Evolutionary conservation across 1,139 yeast genomes (phyloP), one percentile per base, ranked within the genome.

Genomic region (Maudiozyma humilis): DNA sequence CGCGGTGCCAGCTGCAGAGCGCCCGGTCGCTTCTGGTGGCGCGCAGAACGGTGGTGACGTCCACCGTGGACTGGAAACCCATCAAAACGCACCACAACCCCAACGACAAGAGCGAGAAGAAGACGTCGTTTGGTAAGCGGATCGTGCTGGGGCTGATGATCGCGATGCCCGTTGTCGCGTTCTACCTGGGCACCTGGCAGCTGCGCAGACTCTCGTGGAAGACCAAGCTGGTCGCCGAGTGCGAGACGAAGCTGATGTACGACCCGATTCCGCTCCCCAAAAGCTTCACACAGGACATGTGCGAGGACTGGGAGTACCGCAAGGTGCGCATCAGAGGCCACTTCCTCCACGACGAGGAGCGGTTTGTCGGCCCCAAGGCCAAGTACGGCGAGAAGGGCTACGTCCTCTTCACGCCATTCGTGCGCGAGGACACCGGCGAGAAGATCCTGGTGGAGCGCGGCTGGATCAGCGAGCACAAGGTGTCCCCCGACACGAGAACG

Each of bases 121-220:
- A 55, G 46, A 54, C 63, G 47, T 53, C 60, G 3, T 50, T 62
- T 13, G 68, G 78, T 25, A 68, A 81, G 47, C 66, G 66, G 36
- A 68, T 79, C 32, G 71, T 81, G 17, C 62, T 82, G 40, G 75
- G 78, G 0, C 63, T 82, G 23, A 70, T 83, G 74, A 65, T 86
- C 36, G 77, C 91, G 19, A 91, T 94, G 84, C 99, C 99, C 0
- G 72, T 88, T 0, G 72, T 88, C 1, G 77, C 95, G 8, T 86
- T 91, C 60, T 82, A 79, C 32, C 69, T 91, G 41, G 98, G 98
- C 2, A 78, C 93, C 46, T 91, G 98, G 99, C 99, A 91, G 66
- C 80, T 86, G 35, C 70, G 77, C 55, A 71, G 99, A 51, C 68
- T 91, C 44, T 70, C 77, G 48, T 91, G 98, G 98, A 93, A 93